Percentiles rank a stretch among this genome's conserved stretches.
Conservation (phyloP, 306 rosid species). For the Glycine latifolia region DNA sequence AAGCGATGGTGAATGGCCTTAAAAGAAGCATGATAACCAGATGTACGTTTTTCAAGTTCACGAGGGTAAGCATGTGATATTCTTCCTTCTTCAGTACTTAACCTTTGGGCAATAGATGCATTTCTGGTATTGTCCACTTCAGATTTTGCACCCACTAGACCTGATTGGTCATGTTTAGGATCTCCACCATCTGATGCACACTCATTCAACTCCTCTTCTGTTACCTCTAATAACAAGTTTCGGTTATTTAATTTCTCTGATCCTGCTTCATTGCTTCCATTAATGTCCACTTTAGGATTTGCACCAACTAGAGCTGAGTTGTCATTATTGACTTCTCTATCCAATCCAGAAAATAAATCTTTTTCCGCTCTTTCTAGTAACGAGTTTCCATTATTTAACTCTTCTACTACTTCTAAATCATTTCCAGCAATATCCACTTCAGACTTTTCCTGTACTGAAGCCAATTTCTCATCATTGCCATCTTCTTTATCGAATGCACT, state of each 20-base stretch:
- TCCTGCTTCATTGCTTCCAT: conserved; percentile 45
- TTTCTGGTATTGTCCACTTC: conserved; percentile 43
- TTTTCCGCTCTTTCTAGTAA: conserved; percentile 16
- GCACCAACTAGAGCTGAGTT: conserved; percentile 13
- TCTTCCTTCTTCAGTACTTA: conserved; percentile 44
- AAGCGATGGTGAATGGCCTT: conserved; percentile 37
- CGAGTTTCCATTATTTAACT: conserved; percentile 34
- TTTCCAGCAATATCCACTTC: conserved; percentile 40
- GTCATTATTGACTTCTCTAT: conserved; percentile 24
- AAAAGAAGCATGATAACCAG: conserved; percentile 48
- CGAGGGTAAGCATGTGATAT: conserved; percentile 42
- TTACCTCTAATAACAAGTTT: conserved; percentile 26
- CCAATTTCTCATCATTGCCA: conserved; percentile 45
- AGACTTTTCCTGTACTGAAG: conserved; percentile 42
- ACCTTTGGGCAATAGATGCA: conserved; percentile 52
- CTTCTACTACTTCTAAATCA: conserved; percentile 30
- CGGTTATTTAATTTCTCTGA: conserved; percentile 34
- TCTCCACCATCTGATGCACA: conserved; percentile 34
- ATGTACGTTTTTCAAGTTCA: conserved; percentile 49
- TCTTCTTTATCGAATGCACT: conserved; percentile 28
- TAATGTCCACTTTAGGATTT: conserved; percentile 38
- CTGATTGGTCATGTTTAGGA: conserved; percentile 39
- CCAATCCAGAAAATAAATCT: conserved; percentile 13
- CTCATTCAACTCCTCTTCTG: conserved; percentile 20
- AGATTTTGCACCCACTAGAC: conserved; percentile 41